These are phyloP conservation scores for Pistacia integerrima DNA, from an alignment of 345 rosid species.

Conservation along the genomic window DNA sequence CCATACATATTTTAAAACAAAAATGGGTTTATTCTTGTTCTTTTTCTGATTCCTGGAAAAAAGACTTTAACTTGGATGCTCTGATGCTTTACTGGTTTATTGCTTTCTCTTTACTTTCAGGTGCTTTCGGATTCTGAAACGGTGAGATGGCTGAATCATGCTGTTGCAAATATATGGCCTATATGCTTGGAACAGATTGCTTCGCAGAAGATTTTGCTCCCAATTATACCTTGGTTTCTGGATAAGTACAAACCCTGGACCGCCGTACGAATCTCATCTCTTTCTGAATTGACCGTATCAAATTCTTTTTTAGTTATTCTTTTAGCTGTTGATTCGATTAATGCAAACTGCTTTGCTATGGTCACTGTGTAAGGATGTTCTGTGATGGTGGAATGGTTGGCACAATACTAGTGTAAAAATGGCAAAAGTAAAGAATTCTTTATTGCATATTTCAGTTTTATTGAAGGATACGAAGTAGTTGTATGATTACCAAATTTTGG, in stretches of 20 bases:
- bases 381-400: background rate
- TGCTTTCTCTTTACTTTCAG: slow-evolving; percentile 38
- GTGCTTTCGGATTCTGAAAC: slow-evolving; percentile 86
- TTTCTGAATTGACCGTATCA: slow-evolving; percentile 3
- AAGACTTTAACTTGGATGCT: background rate
- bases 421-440: background rate
- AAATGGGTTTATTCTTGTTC: background rate
- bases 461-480: background rate
- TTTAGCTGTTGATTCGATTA: slow-evolving; percentile 1
- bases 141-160: slow-evolving; percentile 88
- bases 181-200: slow-evolving; percentile 87
- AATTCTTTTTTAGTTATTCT: background rate
- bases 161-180: slow-evolving; percentile 90
- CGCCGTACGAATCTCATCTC: slow-evolving; percentile 49
- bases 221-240: slow-evolving; percentile 95
- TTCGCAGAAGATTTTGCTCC: slow-evolving; percentile 88
- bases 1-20: background rate
- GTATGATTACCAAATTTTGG: background rate
- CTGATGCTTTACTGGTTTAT: slow-evolving; percentile 7
- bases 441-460: background rate
- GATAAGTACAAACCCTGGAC: slow-evolving; percentile 98
- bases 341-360: background rate
- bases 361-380: background rate
- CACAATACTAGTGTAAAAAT: background rate
- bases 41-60: slow-evolving; percentile 4